phyloP scores from a whole-genome alignment of 148 eudicot genomes.

The Mesembryanthemum crystallinum region DNA sequence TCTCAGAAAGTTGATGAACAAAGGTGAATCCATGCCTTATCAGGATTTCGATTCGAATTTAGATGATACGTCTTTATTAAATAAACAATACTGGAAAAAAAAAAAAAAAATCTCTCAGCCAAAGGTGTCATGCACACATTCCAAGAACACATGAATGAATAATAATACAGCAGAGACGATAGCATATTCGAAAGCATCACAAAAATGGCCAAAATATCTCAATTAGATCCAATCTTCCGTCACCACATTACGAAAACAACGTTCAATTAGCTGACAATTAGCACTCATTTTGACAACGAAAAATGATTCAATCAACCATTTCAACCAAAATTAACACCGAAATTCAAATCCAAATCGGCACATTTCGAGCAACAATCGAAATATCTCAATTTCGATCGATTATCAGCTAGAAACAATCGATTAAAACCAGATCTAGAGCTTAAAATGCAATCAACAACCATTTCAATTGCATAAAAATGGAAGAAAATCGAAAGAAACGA shows the following conservation, averaged over 20 bases:
- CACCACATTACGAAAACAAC: neutral
- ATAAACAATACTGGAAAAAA: neutral
- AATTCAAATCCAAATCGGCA: neutral
- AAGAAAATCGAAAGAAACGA: neutral
- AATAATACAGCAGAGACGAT: too few species aligned
- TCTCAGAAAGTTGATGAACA: too few species aligned
- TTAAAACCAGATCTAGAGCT: neutral
- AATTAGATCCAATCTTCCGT: neutral
- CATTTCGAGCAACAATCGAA: neutral
- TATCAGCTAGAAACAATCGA: neutral
- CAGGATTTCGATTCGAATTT: too few species aligned
- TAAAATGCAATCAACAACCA: neutral
- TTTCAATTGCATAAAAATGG: neutral
- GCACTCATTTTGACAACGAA: neutral
- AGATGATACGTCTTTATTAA: too few species aligned
- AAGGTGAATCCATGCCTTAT: too few species aligned
- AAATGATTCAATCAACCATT: neutral
- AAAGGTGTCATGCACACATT: neutral
- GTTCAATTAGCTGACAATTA: neutral
- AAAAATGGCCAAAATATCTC: too few species aligned
- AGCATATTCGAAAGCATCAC: neutral
- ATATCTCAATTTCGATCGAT: neutral
- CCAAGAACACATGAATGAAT: neutral
- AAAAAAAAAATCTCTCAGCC: neutral
- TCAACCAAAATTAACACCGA: too few species aligned